phyloP scores from a whole-genome alignment of 768 basidiomycete genomes.

The Daedaleopsis nitida region DNA sequence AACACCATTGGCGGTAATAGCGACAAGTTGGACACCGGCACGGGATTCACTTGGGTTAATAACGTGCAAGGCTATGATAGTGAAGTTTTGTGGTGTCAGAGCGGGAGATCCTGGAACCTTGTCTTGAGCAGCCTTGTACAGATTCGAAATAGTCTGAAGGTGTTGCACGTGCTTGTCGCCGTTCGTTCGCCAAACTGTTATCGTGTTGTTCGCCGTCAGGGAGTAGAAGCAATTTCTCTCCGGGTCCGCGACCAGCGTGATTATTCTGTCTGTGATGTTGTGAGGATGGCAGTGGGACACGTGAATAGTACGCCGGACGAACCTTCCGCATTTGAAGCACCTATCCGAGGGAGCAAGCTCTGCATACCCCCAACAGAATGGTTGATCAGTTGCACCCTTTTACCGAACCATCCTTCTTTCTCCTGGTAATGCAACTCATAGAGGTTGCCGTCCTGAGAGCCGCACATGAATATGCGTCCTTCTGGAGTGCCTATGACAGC shows the following conservation, averaged over 20 bases:
- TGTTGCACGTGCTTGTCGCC: slow-evolving; percentile 70
- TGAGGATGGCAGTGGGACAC: not conserved
- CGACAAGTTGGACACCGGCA: slow-evolving; percentile 73
- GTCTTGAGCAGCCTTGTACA: slow-evolving; percentile 77
- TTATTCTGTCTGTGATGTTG: slow-evolving; percentile 62
- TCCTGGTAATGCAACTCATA: slow-evolving; percentile 94
- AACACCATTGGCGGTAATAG: slow-evolving; percentile 78
- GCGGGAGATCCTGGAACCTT: slow-evolving; percentile 79
- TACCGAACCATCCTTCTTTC: slow-evolving; percentile 90
- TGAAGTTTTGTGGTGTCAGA: slow-evolving; percentile 68
- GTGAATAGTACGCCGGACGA: slow-evolving; percentile 5
- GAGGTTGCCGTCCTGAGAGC: slow-evolving; percentile 80
- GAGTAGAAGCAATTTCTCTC: slow-evolving; percentile 78
- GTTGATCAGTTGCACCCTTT: slow-evolving; percentile 82
- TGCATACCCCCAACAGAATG: slow-evolving; percentile 80
- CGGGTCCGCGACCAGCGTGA: slow-evolving; percentile 65
- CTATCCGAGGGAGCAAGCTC: slow-evolving; percentile 78
- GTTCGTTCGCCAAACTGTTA: slow-evolving; percentile 66
- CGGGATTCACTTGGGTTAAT: slow-evolving; percentile 69
- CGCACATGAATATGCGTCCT: slow-evolving; percentile 92
- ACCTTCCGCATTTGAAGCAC: slow-evolving; percentile 68
- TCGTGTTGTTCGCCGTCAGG: slow-evolving; percentile 63
- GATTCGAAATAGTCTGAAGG: slow-evolving; percentile 71
- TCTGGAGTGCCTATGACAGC: slow-evolving; percentile 77
- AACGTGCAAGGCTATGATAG: slow-evolving; percentile 70